phyloP scores from a whole-genome alignment of 768 basidiomycete species.

The Lactarius quietus region DNA sequence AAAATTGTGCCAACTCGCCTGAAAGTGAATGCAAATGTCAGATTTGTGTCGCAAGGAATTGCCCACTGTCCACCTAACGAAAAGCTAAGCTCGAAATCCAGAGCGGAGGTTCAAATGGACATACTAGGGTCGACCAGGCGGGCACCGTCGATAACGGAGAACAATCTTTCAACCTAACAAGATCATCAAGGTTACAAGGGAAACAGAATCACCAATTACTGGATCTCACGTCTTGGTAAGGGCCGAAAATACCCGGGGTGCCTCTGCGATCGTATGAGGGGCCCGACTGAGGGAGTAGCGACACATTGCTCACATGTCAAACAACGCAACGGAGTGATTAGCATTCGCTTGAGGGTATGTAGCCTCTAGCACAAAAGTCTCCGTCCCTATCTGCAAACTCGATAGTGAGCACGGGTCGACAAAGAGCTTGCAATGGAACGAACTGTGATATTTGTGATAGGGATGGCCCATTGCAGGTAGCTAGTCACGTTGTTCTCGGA shows the following conservation, averaged over 20 bases:
- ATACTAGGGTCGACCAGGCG: slow-evolving; percentile 64
- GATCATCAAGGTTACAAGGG: slow-evolving; percentile 4
- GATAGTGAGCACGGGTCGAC: background rate
- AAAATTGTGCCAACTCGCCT: slow-evolving; percentile 44
- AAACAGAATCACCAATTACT: background rate
- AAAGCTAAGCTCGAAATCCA: background rate
- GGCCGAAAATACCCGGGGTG: slow-evolving; percentile 66
- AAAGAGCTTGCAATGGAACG: slow-evolving; percentile 24
- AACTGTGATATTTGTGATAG: slow-evolving; percentile 54
- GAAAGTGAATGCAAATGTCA: slow-evolving; percentile 62
- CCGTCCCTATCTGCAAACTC: slow-evolving; percentile 2
- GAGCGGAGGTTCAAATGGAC: slow-evolving; percentile 23
- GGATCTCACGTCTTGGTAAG: slow-evolving; percentile 66
- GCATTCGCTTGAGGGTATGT: slow-evolving; percentile 57
- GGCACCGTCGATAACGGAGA: slow-evolving; percentile 53
- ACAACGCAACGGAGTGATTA: slow-evolving; percentile 59
- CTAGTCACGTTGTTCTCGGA: slow-evolving; percentile 56
- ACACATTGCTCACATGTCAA: slow-evolving; percentile 59
- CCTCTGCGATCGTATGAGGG: slow-evolving; percentile 43
- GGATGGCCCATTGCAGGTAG: slow-evolving; percentile 75
- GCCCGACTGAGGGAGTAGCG: background rate
- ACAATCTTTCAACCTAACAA: slow-evolving; percentile 62
- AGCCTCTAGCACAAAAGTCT: slow-evolving; percentile 48
- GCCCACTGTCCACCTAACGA: slow-evolving; percentile 64
- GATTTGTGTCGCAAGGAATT: slow-evolving; percentile 61